Conservation (phyloP, 2,329 filamentous ascomycete genomes). For the Laburnicola sp. region DNA sequence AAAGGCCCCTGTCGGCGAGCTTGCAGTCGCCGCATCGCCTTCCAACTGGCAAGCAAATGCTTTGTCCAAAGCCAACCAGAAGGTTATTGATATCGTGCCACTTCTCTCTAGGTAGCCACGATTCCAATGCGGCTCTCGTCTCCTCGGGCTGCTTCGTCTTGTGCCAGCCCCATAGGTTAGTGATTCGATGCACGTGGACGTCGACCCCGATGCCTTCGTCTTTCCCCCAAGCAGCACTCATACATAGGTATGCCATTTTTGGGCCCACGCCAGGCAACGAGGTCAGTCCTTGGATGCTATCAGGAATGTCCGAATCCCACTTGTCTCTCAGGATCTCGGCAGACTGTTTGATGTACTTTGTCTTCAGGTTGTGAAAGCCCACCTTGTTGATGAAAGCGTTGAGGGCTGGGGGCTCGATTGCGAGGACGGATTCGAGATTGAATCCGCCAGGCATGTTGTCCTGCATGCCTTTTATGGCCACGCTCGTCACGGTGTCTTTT, state of each 20-base stretch:
- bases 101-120: conserved; percentile 79
- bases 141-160: conserved; percentile 79
- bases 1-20: conserved; percentile 74
- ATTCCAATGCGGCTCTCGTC: conserved; percentile 73
- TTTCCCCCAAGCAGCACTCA: conserved; percentile 73
- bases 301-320: conserved; percentile 76
- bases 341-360: conserved; percentile 75
- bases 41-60: conserved; percentile 78
- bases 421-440: conserved; percentile 76
- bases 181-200: conserved; percentile 92
- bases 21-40: conserved; percentile 84
- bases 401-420: conserved; percentile 65
- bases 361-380: conserved; percentile 95
- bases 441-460: conserved; percentile 69
- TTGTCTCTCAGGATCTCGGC: conserved; percentile 73
- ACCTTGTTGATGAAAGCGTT: conserved; percentile 81
- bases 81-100: conserved; percentile 94
- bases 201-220: conserved; percentile 86
- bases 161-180: conserved; percentile 92
- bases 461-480: conserved; percentile 78
- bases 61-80: conserved; percentile 86
- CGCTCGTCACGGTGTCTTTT: conserved; percentile 87
- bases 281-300: conserved; percentile 73
- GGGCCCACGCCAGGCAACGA: conserved; percentile 85
- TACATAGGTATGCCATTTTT: conserved; percentile 91